Evolutionary conservation across 805 yeast species (phyloP), one percentile per base, ranked within the genome.

Genomic region (Candida ortonii): DNA sequence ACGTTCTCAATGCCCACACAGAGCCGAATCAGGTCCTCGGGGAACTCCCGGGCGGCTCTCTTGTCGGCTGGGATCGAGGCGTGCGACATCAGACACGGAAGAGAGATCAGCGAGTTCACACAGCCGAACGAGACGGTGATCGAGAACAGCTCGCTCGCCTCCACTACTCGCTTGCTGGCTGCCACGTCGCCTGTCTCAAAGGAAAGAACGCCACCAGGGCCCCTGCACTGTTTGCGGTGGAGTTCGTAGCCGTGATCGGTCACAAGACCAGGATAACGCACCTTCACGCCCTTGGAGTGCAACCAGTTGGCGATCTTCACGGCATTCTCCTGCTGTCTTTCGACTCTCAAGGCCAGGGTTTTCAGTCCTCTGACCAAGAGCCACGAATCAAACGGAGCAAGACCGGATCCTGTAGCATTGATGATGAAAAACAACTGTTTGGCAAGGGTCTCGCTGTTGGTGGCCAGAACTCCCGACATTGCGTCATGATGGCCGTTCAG

Each of bases 41-140:
- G 96, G 64, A 89, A 79, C 28, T 80, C 87, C 58, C 97, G 78
- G 59, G 84, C 94, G 30, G 79, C 80, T 60, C 97, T 78, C 3
- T 86, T 80, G 53, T 84, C 77, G 16, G 88, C 82, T 49, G 88
- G 96, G 43, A 89, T 89, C 3, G 96, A 82, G n/a, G 97, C 97
- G 56, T 89, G 97, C 6, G 96, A 85, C 97, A 89, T 89, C 60
- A 76, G 76, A 61, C 97, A 86, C 11, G 97, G 97, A 80, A 89
- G 75, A 24, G 96, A 86, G 38, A 89, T 86, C 55, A 89, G 70
- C 12, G 95, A 84, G 67, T 87, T 86, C 41, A 90, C 96, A 59
- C 95, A 84, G 15, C 97, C 97, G 62, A 89, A 89, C 8, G 95
- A 84, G 7, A 89, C 97, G 6, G 95, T 85, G 45, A 89, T 86